Conservation (phyloP, 805 yeast species). For the Vanderwaltozyma polyspora region DNA sequence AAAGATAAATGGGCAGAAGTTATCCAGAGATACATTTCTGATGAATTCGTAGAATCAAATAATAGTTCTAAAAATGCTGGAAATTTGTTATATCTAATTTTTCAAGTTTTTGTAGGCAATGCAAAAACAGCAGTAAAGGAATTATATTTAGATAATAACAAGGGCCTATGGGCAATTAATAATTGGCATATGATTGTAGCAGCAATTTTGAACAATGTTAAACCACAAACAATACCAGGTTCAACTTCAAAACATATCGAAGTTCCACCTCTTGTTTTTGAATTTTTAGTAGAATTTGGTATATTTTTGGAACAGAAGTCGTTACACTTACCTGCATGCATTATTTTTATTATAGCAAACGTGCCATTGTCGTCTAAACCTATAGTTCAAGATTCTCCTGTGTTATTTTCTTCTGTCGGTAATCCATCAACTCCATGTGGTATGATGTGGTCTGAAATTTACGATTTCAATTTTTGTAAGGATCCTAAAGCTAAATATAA, state of each 20-base stretch:
- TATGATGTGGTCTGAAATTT: constrained; percentile 53
- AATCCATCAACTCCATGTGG: constrained; percentile 32
- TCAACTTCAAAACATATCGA: not conserved
- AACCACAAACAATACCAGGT: not conserved
- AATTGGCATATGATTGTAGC: constrained; percentile 43
- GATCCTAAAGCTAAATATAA: constrained; percentile 27
- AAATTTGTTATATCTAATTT: constrained; percentile 39
- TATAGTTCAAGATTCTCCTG: constrained; percentile 21
- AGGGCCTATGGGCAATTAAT: constrained; percentile 37
- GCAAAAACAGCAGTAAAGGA: constrained; percentile 42
- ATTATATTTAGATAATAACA: constrained; percentile 30
- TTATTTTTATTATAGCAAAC: constrained; percentile 38
- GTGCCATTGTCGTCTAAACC: constrained; percentile 31
- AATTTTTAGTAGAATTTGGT: constrained; percentile 43
- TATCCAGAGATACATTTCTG: constrained; percentile 45
- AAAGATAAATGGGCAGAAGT: constrained; percentile 47
- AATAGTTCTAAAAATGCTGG: constrained; percentile 28
- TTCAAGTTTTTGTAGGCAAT: constrained; percentile 57
- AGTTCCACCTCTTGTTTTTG: constrained; percentile 21
- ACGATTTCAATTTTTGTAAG: constrained; percentile 37
- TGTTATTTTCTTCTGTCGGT: constrained; percentile 33
- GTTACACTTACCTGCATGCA: constrained; percentile 30
- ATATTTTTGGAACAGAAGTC: constrained; percentile 32
- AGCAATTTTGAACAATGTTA: constrained; percentile 29
- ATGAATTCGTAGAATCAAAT: constrained; percentile 33